Evolutionary conservation across 208 protist species (phyloP), one percentile per base, ranked within the genome.

Genomic region (Crithidia mellificae): DNA sequence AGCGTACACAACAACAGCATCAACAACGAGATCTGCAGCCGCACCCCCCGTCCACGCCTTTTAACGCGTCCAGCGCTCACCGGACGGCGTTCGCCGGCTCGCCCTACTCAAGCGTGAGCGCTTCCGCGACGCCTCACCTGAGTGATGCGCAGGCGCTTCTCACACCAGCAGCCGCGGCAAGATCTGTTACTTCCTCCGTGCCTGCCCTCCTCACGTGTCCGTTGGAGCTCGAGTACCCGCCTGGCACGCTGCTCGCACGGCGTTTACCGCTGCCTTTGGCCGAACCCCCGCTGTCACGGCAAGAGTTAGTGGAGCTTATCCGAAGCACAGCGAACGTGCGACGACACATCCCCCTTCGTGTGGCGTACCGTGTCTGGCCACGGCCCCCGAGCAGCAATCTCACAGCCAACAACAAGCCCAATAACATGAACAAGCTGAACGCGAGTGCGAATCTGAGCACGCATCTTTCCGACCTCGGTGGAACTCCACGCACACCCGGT

Each of bases 361-460:
- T 86, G n/a, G 73, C 77, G 17, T 86, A 86, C 63, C 80, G 77
- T 44, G 58, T 86, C 0, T 68, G 62, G 44, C 46, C 43, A 20
- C n/a, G n/a, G n/a, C n/a, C n/a, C n/a, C n/a, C n/a, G n/a, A n/a
- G n/a, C n/a, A n/a, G n/a, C n/a, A n/a, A n/a, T n/a, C n/a, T n/a
- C n/a, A n/a, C n/a, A n/a, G n/a, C n/a, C n/a, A n/a, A n/a, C n/a
- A n/a, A n/a, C n/a, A n/a, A n/a, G n/a, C n/a, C n/a, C n/a, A n/a
- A n/a, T n/a, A n/a, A n/a, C n/a, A n/a, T n/a, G n/a, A n/a, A n/a
- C n/a, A n/a, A n/a, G n/a, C n/a, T n/a, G n/a, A n/a, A n/a, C n/a
- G n/a, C n/a, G n/a, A n/a, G n/a, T n/a, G n/a, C n/a, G 6, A 41
- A 12, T 12, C 6, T 6, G 6, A 41, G 36, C 12, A 41, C 36